Conservation (phyloP, 1,284 basidiomycete species). For the Cutaneotrichosporon sp. region DNA sequence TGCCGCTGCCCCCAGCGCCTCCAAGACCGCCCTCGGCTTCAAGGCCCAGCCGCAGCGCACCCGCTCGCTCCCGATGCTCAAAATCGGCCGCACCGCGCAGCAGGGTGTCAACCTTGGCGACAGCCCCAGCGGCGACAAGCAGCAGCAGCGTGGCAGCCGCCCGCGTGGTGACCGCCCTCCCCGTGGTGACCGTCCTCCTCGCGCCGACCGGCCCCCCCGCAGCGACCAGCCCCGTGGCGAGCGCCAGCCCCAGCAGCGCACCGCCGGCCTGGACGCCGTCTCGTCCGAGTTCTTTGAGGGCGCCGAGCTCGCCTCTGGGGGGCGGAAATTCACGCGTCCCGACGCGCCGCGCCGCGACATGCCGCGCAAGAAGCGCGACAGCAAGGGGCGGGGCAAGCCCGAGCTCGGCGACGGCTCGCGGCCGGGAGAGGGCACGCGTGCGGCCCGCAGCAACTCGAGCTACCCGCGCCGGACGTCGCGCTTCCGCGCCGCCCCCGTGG, state of each 20-base stretch:
- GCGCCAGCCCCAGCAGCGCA: not conserved
- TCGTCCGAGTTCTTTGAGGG: slow-evolving; percentile 21
- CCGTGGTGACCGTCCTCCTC: not conserved
- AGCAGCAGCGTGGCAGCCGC: not conserved
- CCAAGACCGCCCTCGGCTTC: not conserved
- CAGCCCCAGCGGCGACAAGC: not conserved
- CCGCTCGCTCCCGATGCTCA: slow-evolving; percentile 17
- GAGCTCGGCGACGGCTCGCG: not conserved
- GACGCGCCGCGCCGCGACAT: not conserved
- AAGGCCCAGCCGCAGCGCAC: slow-evolving; percentile 7
- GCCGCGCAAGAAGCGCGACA: not conserved
- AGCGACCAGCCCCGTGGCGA: not conserved
- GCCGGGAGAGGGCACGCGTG: not conserved
- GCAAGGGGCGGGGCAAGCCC: slow-evolving; percentile 1
- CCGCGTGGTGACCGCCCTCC: not conserved
- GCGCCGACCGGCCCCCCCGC: too few species aligned
- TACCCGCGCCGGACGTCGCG: not conserved
- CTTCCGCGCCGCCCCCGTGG: not conserved
- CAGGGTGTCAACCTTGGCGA: not conserved
- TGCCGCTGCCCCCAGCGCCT: not conserved
- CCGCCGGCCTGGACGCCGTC: not conserved
- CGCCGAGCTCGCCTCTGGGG: slow-evolving; percentile 6
- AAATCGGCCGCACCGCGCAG: slow-evolving; percentile 1
- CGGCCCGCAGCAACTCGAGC: not conserved
- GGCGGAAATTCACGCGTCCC: not conserved